phyloP scores from a whole-genome alignment of 2,329 filamentous ascomycete genomes.

The Talaromyces marneffei region DNA sequence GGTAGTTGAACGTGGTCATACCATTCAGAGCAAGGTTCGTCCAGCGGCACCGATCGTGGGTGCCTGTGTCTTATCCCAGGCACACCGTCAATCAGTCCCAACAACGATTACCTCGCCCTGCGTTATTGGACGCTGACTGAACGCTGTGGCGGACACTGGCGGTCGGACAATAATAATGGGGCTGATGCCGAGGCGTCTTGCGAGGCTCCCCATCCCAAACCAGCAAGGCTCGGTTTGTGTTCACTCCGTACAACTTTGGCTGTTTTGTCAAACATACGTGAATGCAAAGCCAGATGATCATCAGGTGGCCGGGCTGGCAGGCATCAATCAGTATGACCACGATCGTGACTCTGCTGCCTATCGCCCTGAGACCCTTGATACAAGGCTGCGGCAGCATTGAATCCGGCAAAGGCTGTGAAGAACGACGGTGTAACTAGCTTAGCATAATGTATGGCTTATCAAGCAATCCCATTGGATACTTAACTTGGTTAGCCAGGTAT shows the following conservation, averaged over 20 bases:
- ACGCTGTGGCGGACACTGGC: background rate
- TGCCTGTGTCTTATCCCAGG: background rate
- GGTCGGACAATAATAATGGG: constrained; percentile 7
- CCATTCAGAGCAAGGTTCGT: background rate
- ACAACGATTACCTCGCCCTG: background rate
- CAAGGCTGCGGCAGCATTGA: background rate
- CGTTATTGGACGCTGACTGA: background rate
- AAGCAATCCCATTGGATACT: background rate
- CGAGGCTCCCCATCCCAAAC: constrained; percentile 1
- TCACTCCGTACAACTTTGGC: background rate
- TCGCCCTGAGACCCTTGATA: background rate
- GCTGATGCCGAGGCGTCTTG: constrained; percentile 1
- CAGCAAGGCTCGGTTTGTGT: background rate
- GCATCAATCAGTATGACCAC: background rate
- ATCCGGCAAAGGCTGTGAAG: background rate
- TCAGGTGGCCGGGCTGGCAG: background rate
- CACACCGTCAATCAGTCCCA: background rate
- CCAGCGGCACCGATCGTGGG: background rate
- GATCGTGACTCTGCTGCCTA: background rate
- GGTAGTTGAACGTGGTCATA: background rate
- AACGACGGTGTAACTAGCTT: constrained; percentile 1
- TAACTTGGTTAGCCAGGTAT: background rate
- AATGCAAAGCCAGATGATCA: background rate
- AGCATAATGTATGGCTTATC: background rate
- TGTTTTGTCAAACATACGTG: background rate